A percentile compares a stretch with the other conserved stretches of the same genome.
These are phyloP conservation scores for Spatholobus suberectus DNA, from an alignment of 306 rosid genomes.

Conservation along the genomic window DNA sequence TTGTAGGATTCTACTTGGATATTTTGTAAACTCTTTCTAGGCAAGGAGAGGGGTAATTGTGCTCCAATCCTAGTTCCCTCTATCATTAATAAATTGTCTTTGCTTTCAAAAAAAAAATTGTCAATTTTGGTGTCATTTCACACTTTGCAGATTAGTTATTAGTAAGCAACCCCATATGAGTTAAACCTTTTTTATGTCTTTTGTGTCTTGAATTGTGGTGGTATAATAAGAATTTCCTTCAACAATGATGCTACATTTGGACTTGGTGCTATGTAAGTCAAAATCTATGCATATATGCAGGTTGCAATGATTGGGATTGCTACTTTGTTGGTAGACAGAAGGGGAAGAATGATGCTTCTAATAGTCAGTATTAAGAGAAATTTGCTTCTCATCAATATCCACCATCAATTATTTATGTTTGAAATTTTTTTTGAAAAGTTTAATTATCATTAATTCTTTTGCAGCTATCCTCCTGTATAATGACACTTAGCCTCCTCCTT, in stretches of 20 bases:
- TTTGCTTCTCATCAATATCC: not conserved
- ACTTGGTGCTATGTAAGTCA: constrained; percentile 68
- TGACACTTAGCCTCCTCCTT: constrained; percentile 68
- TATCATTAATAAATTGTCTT: too few relatives aligned
- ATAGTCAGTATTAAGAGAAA: constrained; percentile 46
- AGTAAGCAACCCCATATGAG: not conserved
- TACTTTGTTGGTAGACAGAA: constrained; percentile 69
- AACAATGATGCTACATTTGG: constrained; percentile 68
- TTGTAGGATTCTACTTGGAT: too few relatives aligned
- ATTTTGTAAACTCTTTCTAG: too few relatives aligned
- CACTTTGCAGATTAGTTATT: too few relatives aligned
- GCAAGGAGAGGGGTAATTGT: too few relatives aligned
- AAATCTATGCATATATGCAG: constrained; percentile 37
- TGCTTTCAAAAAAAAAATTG: too few relatives aligned
- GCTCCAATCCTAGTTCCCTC: too few relatives aligned
- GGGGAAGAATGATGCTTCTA: constrained; percentile 72
- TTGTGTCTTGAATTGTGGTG: not conserved
- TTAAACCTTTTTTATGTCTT: not conserved
- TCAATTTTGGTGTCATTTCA: too few relatives aligned
- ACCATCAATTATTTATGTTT: not conserved
- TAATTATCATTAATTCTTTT: not conserved
- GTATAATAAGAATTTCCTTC: constrained; percentile 61
- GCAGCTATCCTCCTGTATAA: constrained; percentile 63
- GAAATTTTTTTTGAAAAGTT: not conserved
- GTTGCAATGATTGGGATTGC: constrained; percentile 64